Percentiles rank a stretch among this genome's conserved stretches.
Evolutionary conservation across 108 stramenopile species (phyloP).

Genomic region (Hondaea fermentalgiana): DNA sequence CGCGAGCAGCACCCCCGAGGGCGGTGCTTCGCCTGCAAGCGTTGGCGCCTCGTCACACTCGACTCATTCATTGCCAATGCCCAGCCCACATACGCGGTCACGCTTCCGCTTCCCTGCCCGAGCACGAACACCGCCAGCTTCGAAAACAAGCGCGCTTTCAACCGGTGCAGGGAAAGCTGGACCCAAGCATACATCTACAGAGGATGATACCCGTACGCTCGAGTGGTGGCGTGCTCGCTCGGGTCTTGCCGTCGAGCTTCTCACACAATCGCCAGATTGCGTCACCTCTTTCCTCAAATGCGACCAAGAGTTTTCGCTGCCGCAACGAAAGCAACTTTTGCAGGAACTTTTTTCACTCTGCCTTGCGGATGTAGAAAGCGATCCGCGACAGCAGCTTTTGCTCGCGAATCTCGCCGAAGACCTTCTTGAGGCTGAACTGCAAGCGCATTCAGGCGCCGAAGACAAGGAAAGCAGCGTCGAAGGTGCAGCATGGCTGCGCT

Average conservation of each 20-base stretch:
- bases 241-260: neutral
- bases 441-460: neutral
- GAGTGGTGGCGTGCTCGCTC: neutral
- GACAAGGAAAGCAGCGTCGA: neutral
- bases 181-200: too few species aligned
- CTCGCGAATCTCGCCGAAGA: neutral
- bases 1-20: neutral
- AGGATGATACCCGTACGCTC: too few species aligned
- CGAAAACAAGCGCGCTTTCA: too few species aligned
- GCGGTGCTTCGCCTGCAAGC: too few species aligned
- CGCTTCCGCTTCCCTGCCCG: too few species aligned
- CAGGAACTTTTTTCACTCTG: neutral
- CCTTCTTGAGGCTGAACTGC: neutral
- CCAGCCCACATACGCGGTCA: too few species aligned
- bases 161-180: too few species aligned
- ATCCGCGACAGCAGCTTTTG: neutral
- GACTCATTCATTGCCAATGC: too few species aligned
- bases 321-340: neutral
- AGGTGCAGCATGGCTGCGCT: neutral
- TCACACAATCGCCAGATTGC: neutral
- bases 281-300: neutral
- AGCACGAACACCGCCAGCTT: too few species aligned
- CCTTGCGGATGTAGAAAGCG: neutral
- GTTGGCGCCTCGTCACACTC: neutral
- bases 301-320: neutral